These are phyloP conservation scores for Fusarium dimerum DNA, from an alignment of 2,329 filamentous ascomycete species.

Conservation along the genomic window DNA sequence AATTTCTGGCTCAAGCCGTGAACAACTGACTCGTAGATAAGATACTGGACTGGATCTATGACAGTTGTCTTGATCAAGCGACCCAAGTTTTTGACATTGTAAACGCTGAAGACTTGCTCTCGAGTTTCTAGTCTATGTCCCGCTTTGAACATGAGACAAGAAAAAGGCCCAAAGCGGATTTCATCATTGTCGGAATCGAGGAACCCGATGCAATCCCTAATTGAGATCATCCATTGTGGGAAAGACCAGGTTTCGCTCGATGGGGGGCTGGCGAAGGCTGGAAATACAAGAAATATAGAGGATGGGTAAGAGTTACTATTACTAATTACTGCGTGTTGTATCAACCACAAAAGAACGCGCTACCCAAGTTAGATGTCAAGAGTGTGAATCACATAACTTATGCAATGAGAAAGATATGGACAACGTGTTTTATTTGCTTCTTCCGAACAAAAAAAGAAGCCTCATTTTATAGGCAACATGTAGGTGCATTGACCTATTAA, in stretches of 20 bases:
- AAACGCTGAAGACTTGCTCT: neutral
- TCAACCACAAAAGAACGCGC: no score
- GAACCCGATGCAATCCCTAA: constrained; percentile 1
- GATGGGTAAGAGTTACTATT: no score
- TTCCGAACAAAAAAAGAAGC: no score
- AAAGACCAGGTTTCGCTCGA: neutral
- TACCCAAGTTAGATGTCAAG: no score
- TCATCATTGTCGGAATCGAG: neutral
- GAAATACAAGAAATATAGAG: no score
- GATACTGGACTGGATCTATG: neutral
- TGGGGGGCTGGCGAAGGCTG: constrained; percentile 1
- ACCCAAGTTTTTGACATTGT: neutral
- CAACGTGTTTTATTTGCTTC: no score
- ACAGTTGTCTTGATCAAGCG: neutral
- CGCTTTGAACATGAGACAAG: neutral
- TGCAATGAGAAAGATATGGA: no score
- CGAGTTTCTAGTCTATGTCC: neutral
- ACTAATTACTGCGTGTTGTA: no score
- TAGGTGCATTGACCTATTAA: no score
- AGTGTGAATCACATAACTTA: no score
- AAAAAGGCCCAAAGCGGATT: neutral
- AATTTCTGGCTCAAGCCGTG: neutral
- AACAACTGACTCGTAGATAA: neutral
- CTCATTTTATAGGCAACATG: no score
- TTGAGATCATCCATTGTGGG: constrained; percentile 2